Evolutionary conservation across 2,329 filamentous ascomycete species (phyloP).

Genomic region (Chaetomium sp.): DNA sequence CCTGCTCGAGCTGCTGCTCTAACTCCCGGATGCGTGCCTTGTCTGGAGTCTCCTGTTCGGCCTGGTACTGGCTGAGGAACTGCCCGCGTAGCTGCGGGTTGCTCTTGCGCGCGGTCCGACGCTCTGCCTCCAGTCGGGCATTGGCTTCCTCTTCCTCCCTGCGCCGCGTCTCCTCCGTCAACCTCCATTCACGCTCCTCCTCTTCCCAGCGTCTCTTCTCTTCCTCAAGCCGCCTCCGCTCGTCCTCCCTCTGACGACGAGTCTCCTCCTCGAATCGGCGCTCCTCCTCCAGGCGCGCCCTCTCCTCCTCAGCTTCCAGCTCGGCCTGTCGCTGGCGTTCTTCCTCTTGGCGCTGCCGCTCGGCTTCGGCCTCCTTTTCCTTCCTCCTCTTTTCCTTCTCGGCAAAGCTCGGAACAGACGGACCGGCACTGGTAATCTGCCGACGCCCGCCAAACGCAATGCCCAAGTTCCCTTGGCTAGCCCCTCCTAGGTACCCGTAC

Average conservation of each 20-base stretch:
- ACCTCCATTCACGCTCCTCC: slow-evolving; percentile 69
- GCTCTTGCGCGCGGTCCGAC: slow-evolving; percentile 53
- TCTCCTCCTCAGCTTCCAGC: slow-evolving; percentile 54
- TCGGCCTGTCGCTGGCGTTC: slow-evolving; percentile 42
- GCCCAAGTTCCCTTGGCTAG: slow-evolving; percentile 90
- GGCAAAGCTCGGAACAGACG: slow-evolving; percentile 69
- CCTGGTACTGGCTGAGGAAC: slow-evolving; percentile 79
- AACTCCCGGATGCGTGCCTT: slow-evolving; percentile 65
- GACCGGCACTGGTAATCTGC: slow-evolving; percentile 82
- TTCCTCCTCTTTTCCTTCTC: slow-evolving; percentile 71
- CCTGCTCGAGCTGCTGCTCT: slow-evolving; percentile 61
- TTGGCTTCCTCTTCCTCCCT: slow-evolving; percentile 70
- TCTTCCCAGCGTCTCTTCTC: slow-evolving; percentile 71
- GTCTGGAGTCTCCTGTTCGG: slow-evolving; percentile 50
- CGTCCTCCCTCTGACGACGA: slow-evolving; percentile 57
- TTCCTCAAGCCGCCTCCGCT: slow-evolving; percentile 55
- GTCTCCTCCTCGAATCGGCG: slow-evolving; percentile 73
- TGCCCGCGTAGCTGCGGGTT: slow-evolving; percentile 72
- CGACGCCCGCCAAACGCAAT: slow-evolving; percentile 86
- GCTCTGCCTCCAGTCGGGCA: slow-evolving; percentile 59
- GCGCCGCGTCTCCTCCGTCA: slow-evolving; percentile 59
- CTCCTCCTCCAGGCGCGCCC: slow-evolving; percentile 56
- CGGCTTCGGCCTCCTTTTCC: slow-evolving; percentile 52
- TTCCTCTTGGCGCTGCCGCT: slow-evolving; percentile 52
- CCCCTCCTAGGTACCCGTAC: slow-evolving; percentile 97